Conservation (phyloP, 495 filamentous ascomycete genomes). For the Gamarada debralockiae region DNA sequence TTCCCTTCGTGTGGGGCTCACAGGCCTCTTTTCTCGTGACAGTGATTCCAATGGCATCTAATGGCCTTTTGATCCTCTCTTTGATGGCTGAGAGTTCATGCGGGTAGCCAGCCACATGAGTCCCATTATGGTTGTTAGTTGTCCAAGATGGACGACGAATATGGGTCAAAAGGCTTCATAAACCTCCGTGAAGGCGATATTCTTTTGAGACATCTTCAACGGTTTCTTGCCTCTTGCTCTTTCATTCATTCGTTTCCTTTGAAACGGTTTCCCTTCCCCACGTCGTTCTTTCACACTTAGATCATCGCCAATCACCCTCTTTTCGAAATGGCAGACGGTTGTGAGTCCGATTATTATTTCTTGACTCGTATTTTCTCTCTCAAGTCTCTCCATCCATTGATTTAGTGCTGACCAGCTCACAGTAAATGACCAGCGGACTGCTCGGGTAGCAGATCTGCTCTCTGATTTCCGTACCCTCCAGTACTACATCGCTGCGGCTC, state of each 20-base stretch:
- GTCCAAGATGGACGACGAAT: background rate
- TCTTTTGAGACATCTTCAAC: conserved; percentile 20
- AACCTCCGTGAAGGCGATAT: conserved; percentile 12
- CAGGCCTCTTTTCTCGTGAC: conserved; percentile 2
- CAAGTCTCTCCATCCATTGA: conserved; percentile 29
- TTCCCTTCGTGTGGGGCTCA: conserved; percentile 9
- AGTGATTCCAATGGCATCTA: conserved; percentile 11
- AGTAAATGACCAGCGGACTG: conserved; percentile 84
- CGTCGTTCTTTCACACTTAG: conserved; percentile 17
- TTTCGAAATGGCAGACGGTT: conserved; percentile 29
- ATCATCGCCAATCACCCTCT: conserved; percentile 11
- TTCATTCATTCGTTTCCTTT: conserved; percentile 24
- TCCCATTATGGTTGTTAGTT: background rate
- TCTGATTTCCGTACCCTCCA: conserved; percentile 82
- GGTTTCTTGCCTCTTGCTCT: conserved; percentile 11
- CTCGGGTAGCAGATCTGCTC: conserved; percentile 79
- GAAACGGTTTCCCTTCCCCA: conserved; percentile 8
- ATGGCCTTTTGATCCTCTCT: conserved; percentile 4
- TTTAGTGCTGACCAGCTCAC: conserved; percentile 23
- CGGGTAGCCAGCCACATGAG: conserved; percentile 20
- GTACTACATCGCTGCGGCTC: conserved; percentile 70
- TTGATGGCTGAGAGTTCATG: conserved; percentile 19
- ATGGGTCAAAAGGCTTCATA: conserved; percentile 14
- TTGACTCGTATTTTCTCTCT: conserved; percentile 25
- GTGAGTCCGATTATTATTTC: conserved; percentile 30